Evolutionary conservation across 2,329 filamentous ascomycete genomes (phyloP).

Genomic region (Epichloe aotearoae): DNA sequence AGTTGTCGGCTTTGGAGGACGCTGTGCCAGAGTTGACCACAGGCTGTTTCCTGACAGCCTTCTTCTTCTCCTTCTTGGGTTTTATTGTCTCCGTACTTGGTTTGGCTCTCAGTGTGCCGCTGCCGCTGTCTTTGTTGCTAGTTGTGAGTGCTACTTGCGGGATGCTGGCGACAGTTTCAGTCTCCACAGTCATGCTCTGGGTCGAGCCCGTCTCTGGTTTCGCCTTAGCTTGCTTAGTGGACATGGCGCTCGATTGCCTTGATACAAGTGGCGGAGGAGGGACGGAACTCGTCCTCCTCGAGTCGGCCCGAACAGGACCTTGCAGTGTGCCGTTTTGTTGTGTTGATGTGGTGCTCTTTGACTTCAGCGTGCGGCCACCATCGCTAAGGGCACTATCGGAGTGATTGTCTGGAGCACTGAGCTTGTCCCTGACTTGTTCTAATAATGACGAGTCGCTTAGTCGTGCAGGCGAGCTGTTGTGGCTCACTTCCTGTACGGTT

Average conservation of each 20-base stretch:
- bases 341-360: constrained; percentile 31
- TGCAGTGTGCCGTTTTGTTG: constrained; percentile 55
- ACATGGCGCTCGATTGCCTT: constrained; percentile 51
- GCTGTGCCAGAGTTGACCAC: constrained; percentile 56
- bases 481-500: constrained; percentile 83
- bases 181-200: constrained; percentile 93
- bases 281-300: constrained; percentile 30
- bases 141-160: constrained; percentile 66
- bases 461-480: constrained; percentile 53
- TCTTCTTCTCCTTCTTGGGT: constrained; percentile 88
- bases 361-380: constrained; percentile 28
- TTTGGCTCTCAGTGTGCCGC: constrained; percentile 69
- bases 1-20: constrained; percentile 93
- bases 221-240: constrained; percentile 54
- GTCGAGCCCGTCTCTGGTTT: constrained; percentile 60
- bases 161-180: constrained; percentile 85
- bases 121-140: constrained; percentile 49
- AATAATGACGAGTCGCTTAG: constrained; percentile 29
- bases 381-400: constrained; percentile 27
- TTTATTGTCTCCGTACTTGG: constrained; percentile 92
- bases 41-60: constrained; percentile 59
- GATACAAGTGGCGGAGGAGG: constrained; percentile 43
- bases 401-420: constrained; percentile 27
- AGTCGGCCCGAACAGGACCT: constrained; percentile 34
- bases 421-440: constrained; percentile 39